These are phyloP conservation scores for Diaporthe ilicicola DNA, from an alignment of 2,329 filamentous ascomycete genomes.

Conservation along the genomic window DNA sequence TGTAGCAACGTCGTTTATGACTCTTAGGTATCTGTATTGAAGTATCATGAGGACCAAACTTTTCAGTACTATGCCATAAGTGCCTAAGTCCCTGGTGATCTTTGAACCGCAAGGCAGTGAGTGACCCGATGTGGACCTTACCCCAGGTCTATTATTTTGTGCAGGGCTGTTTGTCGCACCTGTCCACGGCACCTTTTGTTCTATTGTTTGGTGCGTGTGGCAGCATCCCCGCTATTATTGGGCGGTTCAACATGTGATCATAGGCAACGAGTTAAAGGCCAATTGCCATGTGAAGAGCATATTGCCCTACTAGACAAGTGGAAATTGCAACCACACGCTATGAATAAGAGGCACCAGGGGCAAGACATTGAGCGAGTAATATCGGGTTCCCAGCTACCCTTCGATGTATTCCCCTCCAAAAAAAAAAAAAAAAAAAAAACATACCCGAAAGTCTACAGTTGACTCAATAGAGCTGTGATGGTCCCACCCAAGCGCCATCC, in stretches of 20 bases:
- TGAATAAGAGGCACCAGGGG: not conserved
- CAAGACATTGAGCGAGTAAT: not conserved
- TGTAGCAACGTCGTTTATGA: slow-evolving; percentile 18
- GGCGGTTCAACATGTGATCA: too few relatives aligned
- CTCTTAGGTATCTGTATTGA: slow-evolving; percentile 26
- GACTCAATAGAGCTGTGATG: not conserved
- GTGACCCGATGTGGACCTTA: not conserved
- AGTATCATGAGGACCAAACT: slow-evolving; percentile 24
- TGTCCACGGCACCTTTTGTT: too few relatives aligned
- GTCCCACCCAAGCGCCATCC: slow-evolving; percentile 4
- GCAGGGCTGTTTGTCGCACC: not conserved
- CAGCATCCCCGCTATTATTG: too few relatives aligned
- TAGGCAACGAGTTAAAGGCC: too few relatives aligned
- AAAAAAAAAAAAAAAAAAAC: too few relatives aligned
- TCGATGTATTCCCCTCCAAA: not conserved
- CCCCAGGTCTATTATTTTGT: not conserved
- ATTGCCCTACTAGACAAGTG: not conserved
- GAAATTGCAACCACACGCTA: not conserved
- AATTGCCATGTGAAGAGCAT: too few relatives aligned
- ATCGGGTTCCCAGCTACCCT: not conserved
- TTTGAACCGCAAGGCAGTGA: not conserved
- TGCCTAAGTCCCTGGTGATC: not conserved
- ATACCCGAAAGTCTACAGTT: not conserved
- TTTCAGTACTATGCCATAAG: not conserved
- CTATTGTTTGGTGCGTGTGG: too few relatives aligned